Percentiles rank a stretch among this genome's conserved stretches.
These are phyloP conservation scores for Fusarium nanum DNA, from an alignment of 2,329 filamentous ascomycete species.

Conservation along the genomic window DNA sequence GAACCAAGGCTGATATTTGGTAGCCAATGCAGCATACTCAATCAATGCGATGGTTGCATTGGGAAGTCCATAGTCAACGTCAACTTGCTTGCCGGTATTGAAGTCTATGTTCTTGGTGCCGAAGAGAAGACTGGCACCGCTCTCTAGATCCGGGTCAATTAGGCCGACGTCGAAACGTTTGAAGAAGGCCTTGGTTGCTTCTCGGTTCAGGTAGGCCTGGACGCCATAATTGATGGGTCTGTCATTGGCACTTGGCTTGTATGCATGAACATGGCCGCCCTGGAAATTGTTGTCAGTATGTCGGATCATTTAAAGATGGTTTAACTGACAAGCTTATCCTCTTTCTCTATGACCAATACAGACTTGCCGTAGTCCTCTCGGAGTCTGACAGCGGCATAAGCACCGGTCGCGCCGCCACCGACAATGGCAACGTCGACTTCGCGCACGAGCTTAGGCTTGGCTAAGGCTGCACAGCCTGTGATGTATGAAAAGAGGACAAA, in stretches of 20 bases:
- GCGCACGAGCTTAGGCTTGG: neutral
- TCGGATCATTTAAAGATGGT: fast-evolving
- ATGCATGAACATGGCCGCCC: constrained; percentile 36
- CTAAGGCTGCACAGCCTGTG: neutral
- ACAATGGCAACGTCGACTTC: constrained; percentile 37
- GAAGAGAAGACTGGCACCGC: neutral
- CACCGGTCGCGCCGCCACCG: constrained; percentile 33
- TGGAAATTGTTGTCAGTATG: neutral
- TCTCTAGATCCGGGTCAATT: neutral
- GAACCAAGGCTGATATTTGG: constrained; percentile 29
- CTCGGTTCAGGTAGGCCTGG: constrained; percentile 27
- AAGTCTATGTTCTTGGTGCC: constrained; percentile 22
- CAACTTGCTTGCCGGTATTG: constrained; percentile 9
- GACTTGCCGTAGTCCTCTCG: constrained; percentile 31
- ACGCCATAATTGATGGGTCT: constrained; percentile 30
- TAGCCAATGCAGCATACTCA: constrained; percentile 7
- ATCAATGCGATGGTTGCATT: neutral
- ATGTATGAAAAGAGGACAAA: neutral
- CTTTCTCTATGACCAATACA: constrained; percentile 37
- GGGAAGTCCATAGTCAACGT: constrained; percentile 18
- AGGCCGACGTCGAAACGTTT: constrained; percentile 28
- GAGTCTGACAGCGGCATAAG: constrained; percentile 37
- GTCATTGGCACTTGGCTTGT: neutral
- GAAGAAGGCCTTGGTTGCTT: constrained; percentile 23
- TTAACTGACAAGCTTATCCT: constrained; percentile 11